Evolutionary conservation across 2,329 filamentous ascomycete genomes (phyloP).

Genomic region (Exophiala sideris): DNA sequence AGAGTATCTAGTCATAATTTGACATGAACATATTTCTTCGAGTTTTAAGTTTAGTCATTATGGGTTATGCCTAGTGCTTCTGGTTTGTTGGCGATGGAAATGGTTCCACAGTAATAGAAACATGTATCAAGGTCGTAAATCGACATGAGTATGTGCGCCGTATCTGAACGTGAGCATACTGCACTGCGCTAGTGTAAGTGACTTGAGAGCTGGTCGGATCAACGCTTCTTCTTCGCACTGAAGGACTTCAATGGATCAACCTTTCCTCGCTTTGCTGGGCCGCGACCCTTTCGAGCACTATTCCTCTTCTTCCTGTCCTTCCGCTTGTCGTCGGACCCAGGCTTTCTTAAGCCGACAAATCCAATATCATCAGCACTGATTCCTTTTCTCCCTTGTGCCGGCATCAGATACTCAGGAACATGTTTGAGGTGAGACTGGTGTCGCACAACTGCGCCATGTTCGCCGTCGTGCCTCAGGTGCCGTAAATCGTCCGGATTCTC

Average conservation of each 20-base stretch:
- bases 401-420: slow-evolving; percentile 89
- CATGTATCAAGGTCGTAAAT: too few species aligned
- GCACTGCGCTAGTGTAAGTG: too few species aligned
- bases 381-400: slow-evolving; percentile 68
- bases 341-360: slow-evolving; percentile 65
- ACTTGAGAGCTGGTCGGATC: not conserved
- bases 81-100: too few species aligned
- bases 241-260: slow-evolving; percentile 86
- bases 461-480: slow-evolving; percentile 85
- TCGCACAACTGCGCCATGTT: slow-evolving; percentile 66
- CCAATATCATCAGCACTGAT: slow-evolving; percentile 65
- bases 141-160: too few species aligned
- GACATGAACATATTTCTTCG: too few species aligned
- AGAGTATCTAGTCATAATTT: too few species aligned
- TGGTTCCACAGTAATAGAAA: too few species aligned
- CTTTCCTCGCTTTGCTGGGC: slow-evolving; percentile 57
- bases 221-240: slow-evolving; percentile 53
- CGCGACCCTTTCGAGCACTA: slow-evolving; percentile 38
- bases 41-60: too few species aligned
- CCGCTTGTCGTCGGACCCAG: slow-evolving; percentile 49
- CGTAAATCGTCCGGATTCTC: slow-evolving; percentile 89
- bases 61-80: too few species aligned
- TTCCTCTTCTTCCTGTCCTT: slow-evolving; percentile 39
- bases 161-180: too few species aligned
- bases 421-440: slow-evolving; percentile 89